phyloP scores from a whole-genome alignment of 345 rosid genomes.

The Lepidium didymum region DNA sequence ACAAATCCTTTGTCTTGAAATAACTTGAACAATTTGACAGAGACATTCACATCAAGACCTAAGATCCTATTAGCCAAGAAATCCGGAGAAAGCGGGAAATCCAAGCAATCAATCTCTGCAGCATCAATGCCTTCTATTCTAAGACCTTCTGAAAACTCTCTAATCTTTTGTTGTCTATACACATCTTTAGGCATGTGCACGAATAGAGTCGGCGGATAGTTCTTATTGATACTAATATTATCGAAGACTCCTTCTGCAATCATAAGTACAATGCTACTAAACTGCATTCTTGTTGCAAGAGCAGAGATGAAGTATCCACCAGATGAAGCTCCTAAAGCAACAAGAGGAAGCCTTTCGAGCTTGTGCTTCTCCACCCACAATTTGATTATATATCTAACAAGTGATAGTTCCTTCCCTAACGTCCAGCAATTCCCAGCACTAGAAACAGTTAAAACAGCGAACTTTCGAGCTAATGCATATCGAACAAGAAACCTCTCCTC shows the following conservation, averaged over 20 bases:
- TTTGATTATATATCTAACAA: constrained; percentile 45
- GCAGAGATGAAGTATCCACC: constrained; percentile 87
- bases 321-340: constrained; percentile 91
- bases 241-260: constrained; percentile 78
- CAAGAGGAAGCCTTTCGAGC: constrained; percentile 68
- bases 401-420: constrained; percentile 43
- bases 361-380: constrained; percentile 54
- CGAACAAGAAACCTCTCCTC: constrained; percentile 68
- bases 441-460: constrained; percentile 63
- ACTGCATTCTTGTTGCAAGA: constrained; percentile 49
- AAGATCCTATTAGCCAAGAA: constrained; percentile 65
- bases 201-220: constrained; percentile 78
- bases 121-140: constrained; percentile 64
- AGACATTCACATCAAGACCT: constrained; percentile 39
- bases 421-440: constrained; percentile 76
- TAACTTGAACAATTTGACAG: constrained; percentile 47
- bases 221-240: constrained; percentile 40
- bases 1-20: constrained; percentile 55
- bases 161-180: constrained; percentile 54
- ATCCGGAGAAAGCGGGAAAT: constrained; percentile 44
- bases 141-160: constrained; percentile 42
- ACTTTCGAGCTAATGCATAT: constrained; percentile 51
- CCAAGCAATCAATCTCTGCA: constrained; percentile 68
- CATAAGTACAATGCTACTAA: constrained; percentile 74
- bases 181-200: constrained; percentile 92